Conservation (phyloP, 2,329 filamentous ascomycete species). For the Verticillium isaacii region DNA sequence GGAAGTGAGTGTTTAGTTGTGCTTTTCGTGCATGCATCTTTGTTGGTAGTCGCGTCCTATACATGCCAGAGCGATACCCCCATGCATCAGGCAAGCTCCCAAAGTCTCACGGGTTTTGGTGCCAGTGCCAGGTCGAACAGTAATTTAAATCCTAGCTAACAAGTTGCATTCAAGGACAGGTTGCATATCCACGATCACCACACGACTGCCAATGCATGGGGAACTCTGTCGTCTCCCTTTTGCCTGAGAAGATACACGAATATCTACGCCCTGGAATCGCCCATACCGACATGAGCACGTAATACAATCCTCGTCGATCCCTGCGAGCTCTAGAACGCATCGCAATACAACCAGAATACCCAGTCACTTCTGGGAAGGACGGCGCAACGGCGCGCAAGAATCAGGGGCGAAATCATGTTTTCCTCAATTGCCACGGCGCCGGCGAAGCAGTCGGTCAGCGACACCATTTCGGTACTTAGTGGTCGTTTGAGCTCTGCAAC, state of each 20-base stretch:
- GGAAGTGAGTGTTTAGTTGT: no score
- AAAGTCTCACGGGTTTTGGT: no score
- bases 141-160: background rate
- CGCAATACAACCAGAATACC: background rate
- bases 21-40: no score
- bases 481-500: conserved; percentile 84
- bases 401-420: conserved; percentile 44
- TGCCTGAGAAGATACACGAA: background rate
- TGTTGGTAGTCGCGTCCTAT: no score
- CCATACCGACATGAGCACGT: background rate
- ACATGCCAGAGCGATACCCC: no score
- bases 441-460: conserved; percentile 91
- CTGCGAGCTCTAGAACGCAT: background rate
- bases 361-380: background rate
- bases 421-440: conserved; percentile 67
- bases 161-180: background rate
- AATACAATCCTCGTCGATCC: background rate
- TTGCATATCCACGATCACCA: background rate
- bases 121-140: background rate
- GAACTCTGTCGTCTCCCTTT: background rate
- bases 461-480: conserved; percentile 88
- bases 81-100: no score
- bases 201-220: background rate
- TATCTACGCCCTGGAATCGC: background rate
- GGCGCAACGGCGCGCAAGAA: background rate